Base-by-base conservation (phyloP, 768 basidiomycete genomes). In the Leccinum olivaceopallidum region DNA sequence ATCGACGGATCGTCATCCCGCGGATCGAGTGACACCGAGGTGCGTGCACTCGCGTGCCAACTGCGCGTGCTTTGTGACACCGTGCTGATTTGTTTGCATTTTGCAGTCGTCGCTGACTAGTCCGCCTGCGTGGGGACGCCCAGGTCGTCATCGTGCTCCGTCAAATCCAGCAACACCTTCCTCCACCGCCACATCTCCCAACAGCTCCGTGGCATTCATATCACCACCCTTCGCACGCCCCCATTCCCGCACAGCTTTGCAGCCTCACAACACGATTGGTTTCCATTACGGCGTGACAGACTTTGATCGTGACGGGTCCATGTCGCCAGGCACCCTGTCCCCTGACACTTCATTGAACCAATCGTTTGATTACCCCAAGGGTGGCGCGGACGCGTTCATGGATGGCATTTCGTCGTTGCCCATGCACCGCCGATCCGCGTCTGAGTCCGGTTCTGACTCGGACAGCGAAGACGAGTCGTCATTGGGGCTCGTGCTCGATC, bases 1-100 rank as follows among this genome's bases (percentile, higher is more conserved):
- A 83, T 90, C 65, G 89, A 88, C 10, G 87, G 80, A 61, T 76
- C 80, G 30, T 73, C 78, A 48, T 73, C 71, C 47, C 77, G 75
- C 26, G 72, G 76, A 8, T 63, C 71, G 52, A 92, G 91, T 66
- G 92, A 94, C 65, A 85, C 86, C 3, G 92, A 94, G 80, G 91
- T 90, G 48, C 55, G 82, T 65, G 14, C 64, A 42, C 56, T 36
- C 53, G 34, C 7, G 10, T 59, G 18, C 36, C 7, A 12, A 34
- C 28, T 60, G 52, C 7, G 36, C 55, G 30, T 49, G 39, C n/a
- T 47, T 50, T 53, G 22, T 26, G 47, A 62, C 52, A 53, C 28
- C 55, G 55, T 57, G 22, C 53, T 69, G 53, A 67, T 60, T 57
- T 37, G 10, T 37, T 53, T 56, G n/a, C 18, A 37, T 50, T 59